Conservation (phyloP, 2,329 filamentous ascomycete species). For the Graphilbum ipis-grandicollis region DNA sequence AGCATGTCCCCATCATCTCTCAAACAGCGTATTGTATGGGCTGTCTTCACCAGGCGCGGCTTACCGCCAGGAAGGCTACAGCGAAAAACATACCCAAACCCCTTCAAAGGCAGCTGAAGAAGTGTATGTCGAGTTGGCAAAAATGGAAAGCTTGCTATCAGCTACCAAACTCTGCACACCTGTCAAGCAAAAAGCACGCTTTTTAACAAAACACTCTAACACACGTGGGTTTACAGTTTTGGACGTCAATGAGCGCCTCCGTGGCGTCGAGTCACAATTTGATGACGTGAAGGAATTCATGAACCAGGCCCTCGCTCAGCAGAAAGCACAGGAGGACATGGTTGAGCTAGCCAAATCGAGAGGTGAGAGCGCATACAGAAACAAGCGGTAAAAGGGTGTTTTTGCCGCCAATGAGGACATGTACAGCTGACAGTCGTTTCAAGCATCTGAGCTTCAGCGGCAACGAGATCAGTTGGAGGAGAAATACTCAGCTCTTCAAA, state of each 20-base stretch:
- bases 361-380: no score
- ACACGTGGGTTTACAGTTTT: slow-evolving; percentile 47
- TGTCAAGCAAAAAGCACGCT: no score
- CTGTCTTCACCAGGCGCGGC: no score
- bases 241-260: slow-evolving; percentile 63
- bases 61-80: no score
- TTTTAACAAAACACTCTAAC: slow-evolving; percentile 47
- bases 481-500: slow-evolving; percentile 34
- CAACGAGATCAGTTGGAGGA: slow-evolving; percentile 27
- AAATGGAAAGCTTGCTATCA: no score
- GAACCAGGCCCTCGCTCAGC: slow-evolving; percentile 48
- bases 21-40: not conserved
- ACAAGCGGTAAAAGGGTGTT: no score
- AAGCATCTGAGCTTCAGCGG: slow-evolving; percentile 31
- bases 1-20: not conserved
- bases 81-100: no score
- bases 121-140: no score
- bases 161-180: no score
- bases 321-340: slow-evolving; percentile 54
- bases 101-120: no score
- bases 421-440: not conserved
- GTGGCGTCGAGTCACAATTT: slow-evolving; percentile 60
- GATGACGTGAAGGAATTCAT: slow-evolving; percentile 56
- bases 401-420: not conserved
- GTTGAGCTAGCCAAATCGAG: slow-evolving; percentile 57